Percentiles rank a stretch among this genome's conserved stretches.
Evolutionary conservation across 2,329 filamentous ascomycete species (phyloP).

Genomic region (Phyllosticta citriasiana): DNA sequence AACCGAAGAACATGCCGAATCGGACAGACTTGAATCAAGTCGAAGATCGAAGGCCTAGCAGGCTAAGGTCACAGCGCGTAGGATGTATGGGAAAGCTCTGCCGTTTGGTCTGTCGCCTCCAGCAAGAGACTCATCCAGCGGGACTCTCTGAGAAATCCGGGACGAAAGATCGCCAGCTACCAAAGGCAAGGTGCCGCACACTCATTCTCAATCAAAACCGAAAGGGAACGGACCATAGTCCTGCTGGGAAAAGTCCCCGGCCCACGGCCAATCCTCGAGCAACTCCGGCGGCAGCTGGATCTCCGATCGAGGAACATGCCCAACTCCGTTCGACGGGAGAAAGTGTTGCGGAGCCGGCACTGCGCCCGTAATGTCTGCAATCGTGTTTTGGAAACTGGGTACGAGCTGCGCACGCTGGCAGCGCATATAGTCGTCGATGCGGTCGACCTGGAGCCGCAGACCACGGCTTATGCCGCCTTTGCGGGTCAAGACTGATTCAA

Average conservation of each 20-base stretch:
- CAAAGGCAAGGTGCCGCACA: not conserved
- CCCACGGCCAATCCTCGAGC: constrained; percentile 34
- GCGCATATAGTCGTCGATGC: constrained; percentile 37
- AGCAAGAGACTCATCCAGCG: no score
- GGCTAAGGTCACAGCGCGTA: no score
- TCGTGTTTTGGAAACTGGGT: constrained; percentile 13
- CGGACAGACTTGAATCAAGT: no score
- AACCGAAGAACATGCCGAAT: no score
- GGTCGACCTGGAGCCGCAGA: constrained; percentile 32
- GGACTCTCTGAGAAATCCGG: no score
- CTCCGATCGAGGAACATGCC: constrained; percentile 12
- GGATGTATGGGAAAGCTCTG: no score
- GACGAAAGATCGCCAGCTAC: not conserved
- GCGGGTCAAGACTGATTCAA: constrained; percentile 34
- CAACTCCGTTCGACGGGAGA: not conserved
- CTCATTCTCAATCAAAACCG: constrained; percentile 1
- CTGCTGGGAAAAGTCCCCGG: constrained; percentile 8
- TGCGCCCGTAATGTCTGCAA: constrained; percentile 8
- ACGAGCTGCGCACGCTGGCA: constrained; percentile 11
- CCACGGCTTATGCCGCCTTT: constrained; percentile 30
- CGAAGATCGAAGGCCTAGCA: no score
- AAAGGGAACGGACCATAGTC: constrained; percentile 7
- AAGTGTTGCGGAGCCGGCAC: not conserved
- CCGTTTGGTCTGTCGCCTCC: no score
- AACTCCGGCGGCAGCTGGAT: constrained; percentile 33